Base-by-base conservation (phyloP, 306 rosid genomes). In the Vigna angularis region DNA sequence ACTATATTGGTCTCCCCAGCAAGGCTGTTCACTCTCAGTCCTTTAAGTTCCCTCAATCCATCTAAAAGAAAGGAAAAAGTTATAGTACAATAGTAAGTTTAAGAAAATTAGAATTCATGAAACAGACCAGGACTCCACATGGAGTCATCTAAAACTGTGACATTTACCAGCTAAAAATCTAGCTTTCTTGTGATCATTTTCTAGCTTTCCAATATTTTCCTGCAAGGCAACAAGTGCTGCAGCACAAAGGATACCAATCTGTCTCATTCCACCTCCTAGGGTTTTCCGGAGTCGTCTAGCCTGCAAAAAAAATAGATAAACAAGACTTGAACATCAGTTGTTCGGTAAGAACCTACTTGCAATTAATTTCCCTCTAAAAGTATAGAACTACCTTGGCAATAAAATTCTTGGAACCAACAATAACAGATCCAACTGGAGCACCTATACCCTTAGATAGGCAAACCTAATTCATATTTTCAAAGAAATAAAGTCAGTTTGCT, bases 181-280 rank as follows among this genome's bases (percentile, higher is more conserved):
- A 64, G 98, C 86, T 14, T 91, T 89, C 83, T 85, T 84, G 88
- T 95, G 98, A 85, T 95, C 98, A 6, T 79, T 81, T 66, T 84
- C 92, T 17, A 95, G 96, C 79, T 88, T 91, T 51, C 49, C 82
- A 49, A 87, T 83, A 87, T 90, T 91, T 57, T 95, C 97, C 55
- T 87, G 87, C 4, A 95, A 72, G 36, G 89, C 98, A 66, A 95
- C 88, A 42, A 95, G 80, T 61, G 97, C 97, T 8, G 97, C 98
- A 7, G 97, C 98, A 47, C 98, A 91, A 36, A 95, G 92, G 77
- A 92, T 76, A 8, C 98, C 98, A 1, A 87, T 26, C 84, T 95
- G 98, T 79, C 97, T 95, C 98, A 92, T 95, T 75, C 97, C 98
- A 56, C 98, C 98, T 20, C 98, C 98, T 70, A 95, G 85, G 72